Conservation (phyloP, 2,329 filamentous ascomycete species). For the Camillea tinctor region DNA sequence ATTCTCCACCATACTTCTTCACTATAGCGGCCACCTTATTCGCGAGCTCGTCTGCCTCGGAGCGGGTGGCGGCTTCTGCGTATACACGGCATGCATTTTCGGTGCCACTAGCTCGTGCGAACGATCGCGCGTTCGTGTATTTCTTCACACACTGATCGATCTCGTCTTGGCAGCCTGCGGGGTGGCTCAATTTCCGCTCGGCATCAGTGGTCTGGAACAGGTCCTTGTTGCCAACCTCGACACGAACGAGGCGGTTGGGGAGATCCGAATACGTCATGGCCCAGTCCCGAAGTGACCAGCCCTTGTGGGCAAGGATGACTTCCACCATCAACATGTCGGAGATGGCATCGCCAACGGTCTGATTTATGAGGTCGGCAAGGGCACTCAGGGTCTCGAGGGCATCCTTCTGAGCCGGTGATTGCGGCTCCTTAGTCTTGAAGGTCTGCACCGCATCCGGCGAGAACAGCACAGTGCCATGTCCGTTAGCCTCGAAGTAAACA, state of each 20-base stretch:
- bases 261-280: conserved; percentile 89
- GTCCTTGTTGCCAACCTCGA: conserved; percentile 84
- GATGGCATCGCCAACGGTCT: conserved; percentile 93
- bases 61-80: conserved; percentile 85
- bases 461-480: conserved; percentile 95
- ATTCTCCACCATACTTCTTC: conserved; percentile 50
- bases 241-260: conserved; percentile 90
- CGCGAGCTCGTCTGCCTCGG: conserved; percentile 88
- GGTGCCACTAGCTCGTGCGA: conserved; percentile 89
- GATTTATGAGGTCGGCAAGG: conserved; percentile 90
- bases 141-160: conserved; percentile 88
- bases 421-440: conserved; percentile 77
- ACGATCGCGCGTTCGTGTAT: conserved; percentile 84
- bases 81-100: conserved; percentile 97
- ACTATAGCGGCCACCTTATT: conserved; percentile 77
- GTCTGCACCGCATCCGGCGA: conserved; percentile 76
- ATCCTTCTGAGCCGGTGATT: conserved; percentile 88
- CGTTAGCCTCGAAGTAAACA: conserved; percentile 98
- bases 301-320: conserved; percentile 92
- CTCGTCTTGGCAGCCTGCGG: conserved; percentile 74
- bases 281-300: conserved; percentile 89
- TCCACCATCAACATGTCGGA: conserved; percentile 96
- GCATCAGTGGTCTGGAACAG: conserved; percentile 89
- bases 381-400: conserved; percentile 82
- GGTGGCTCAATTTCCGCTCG: conserved; percentile 81